Base-by-base conservation (phyloP, 2,329 filamentous ascomycete species). In the Ophiostoma ulmi region DNA sequence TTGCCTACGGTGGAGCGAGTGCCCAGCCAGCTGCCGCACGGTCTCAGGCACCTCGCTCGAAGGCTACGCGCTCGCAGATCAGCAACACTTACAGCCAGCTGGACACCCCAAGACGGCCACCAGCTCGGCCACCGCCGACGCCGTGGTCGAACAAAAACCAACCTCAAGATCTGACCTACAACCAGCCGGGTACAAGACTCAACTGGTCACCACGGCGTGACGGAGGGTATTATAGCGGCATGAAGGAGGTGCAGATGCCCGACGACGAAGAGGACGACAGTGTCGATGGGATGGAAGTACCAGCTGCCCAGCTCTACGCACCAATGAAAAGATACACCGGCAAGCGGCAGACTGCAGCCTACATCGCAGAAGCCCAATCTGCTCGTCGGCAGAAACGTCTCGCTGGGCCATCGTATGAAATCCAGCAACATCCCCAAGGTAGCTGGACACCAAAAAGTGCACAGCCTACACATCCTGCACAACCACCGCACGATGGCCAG, bases 191-290 rank as follows among this genome's bases (percentile, higher is more conserved):
- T 5, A n/a, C 26, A 1, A 44, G 38, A 0, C 22, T 61, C 7
- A 70, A 36, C 61, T 72, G 71, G 71, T 35, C 61, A 8, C 67
- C 61, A 1, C 69, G 48, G 11, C 67, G 61, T n/a, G 69, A 22
- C 10, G 66, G 64, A n/a, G 67, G 68, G 11, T 39, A 68, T 7
- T 61, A 68, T 26, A 55, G 17, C 5, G 39, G 1, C 1, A 38
- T 31, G 17, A 11, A 41, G 6, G 20, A 6, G 13, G 13, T 6
- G n/a, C 14, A 65, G 22, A 8, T 36, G 31, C 17, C 13, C 63
- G 63, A 39, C 7, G 20, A 10, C 36, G 36, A 65, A 22, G 63
- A 65, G 26, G 26, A 31, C 6, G 58, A 63, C 8, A 14, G 5
- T 35, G 6, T 63, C 8, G 10, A 58, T 20, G 58, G 35, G 5